Conservation (phyloP, 1,284 basidiomycete genomes). For the Tylopilus orsonianus region DNA sequence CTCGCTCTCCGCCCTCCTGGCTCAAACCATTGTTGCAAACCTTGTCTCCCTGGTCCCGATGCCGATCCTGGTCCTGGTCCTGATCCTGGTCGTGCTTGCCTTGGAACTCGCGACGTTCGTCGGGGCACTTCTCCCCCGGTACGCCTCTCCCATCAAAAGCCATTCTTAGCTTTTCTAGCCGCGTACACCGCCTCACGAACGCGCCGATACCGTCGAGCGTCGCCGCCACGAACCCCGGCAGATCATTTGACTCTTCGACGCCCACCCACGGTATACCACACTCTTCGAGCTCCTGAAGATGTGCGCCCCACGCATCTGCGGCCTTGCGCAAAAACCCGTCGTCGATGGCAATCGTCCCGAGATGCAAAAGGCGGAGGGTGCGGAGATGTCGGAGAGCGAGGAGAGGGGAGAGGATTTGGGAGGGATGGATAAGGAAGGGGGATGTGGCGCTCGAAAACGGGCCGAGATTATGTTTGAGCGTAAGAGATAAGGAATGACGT, state of each 20-base stretch:
- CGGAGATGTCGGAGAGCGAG: slow-evolving; percentile 22
- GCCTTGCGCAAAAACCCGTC: slow-evolving; percentile 28
- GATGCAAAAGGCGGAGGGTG: slow-evolving; percentile 25
- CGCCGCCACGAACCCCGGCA: slow-evolving; percentile 14
- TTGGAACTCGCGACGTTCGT: neutral
- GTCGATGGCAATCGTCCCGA: slow-evolving; percentile 30
- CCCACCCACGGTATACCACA: slow-evolving; percentile 30
- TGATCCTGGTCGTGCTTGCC: neutral
- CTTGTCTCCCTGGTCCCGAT: neutral
- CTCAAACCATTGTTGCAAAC: neutral
- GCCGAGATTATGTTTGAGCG: slow-evolving; percentile 29
- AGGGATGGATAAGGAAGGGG: slow-evolving; percentile 27
- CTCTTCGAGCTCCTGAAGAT: slow-evolving; percentile 29
- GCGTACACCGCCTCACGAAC: slow-evolving; percentile 21
- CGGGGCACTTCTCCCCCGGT: neutral
- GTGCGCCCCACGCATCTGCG: slow-evolving; percentile 26
- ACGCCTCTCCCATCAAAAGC: slow-evolving; percentile 26
- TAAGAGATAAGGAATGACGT: slow-evolving; percentile 17
- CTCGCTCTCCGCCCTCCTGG: neutral
- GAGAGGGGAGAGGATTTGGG: slow-evolving; percentile 24
- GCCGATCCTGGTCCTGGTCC: neutral
- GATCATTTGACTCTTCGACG: slow-evolving; percentile 17
- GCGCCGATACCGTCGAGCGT: slow-evolving; percentile 27
- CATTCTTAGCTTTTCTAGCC: slow-evolving; percentile 19
- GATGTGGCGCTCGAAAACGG: slow-evolving; percentile 14